Conservation (phyloP, 2,329 filamentous ascomycete genomes). For the Plectosphaerella cucumerina region DNA sequence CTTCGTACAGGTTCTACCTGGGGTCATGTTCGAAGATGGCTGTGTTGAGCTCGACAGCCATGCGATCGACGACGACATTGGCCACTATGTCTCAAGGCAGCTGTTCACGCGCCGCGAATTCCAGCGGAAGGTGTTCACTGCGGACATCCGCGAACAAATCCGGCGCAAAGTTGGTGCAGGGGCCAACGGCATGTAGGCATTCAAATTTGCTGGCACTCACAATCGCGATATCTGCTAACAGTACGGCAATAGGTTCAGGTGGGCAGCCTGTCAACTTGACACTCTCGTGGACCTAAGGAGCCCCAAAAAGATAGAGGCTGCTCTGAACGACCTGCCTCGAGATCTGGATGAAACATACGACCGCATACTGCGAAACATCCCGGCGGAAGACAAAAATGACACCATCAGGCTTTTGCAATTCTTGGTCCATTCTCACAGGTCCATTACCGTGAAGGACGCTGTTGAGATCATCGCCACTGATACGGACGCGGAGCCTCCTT, state of each 20-base stretch:
- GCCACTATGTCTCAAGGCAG: no score
- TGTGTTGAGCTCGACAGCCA: no score
- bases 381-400: constrained; percentile 5
- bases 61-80: no score
- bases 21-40: no score
- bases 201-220: no score
- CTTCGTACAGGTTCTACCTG: no score
- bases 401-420: constrained; percentile 18
- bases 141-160: no score
- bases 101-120: no score
- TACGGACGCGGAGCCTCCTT: constrained; percentile 6
- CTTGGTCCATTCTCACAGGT: constrained; percentile 12
- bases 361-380: constrained; percentile 9
- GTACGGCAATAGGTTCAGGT: not conserved
- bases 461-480: constrained; percentile 16
- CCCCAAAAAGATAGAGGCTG: not conserved
- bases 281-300: constrained; percentile 1
- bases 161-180: no score
- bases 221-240: no score
- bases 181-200: no score
- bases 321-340: not conserved
- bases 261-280: not conserved
- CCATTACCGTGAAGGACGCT: constrained; percentile 15
- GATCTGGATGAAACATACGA: constrained; percentile 2
- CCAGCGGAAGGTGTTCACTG: no score